Conservation (phyloP, 352 stramenopile species). For the Plasmopara viticola region DNA sequence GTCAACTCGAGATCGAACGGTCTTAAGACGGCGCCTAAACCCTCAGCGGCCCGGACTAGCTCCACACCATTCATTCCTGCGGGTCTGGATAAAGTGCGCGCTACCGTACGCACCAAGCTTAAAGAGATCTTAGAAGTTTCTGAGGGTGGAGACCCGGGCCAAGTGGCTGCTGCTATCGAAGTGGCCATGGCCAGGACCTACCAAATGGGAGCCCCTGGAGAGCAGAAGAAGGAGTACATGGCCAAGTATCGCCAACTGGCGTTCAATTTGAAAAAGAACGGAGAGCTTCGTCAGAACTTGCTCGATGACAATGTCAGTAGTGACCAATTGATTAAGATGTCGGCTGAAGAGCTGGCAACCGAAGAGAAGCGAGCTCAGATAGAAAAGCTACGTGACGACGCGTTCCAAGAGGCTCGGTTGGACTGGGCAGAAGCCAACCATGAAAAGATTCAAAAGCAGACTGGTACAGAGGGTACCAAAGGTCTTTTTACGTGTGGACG, state of each 20-base stretch:
- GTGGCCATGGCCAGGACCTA: conserved; percentile 69
- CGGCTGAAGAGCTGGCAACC: conserved; percentile 78
- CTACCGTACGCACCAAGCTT: conserved; percentile 71
- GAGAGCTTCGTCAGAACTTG: conserved; percentile 65
- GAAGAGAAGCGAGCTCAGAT: conserved; percentile 84
- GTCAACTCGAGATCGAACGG: conserved; percentile 19
- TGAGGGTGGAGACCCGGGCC: conserved; percentile 39
- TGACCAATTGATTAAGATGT: conserved; percentile 79
- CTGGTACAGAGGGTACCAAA: conserved; percentile 61
- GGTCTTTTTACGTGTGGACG: conserved; percentile 88
- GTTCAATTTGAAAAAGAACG: conserved; percentile 91
- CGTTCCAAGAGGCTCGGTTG: conserved; percentile 76
- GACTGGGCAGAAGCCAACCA: conserved; percentile 89
- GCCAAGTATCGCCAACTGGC: conserved; percentile 83
- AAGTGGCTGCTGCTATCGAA: conserved; percentile 64
- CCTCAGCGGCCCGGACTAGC: conserved; percentile 9
- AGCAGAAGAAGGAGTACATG: conserved; percentile 88
- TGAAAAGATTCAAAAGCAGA: conserved; percentile 90
- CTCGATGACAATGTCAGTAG: conserved; percentile 59
- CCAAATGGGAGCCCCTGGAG: conserved; percentile 53
- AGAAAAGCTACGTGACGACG: conserved; percentile 73
- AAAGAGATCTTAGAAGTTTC: conserved; percentile 63
- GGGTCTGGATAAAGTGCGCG: conserved; percentile 67
- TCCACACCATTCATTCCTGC: conserved; percentile 50
- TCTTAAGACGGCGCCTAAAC: conserved; percentile 24